phyloP scores from a whole-genome alignment of 2,329 filamentous ascomycete species.

The Diaporthe citri region DNA sequence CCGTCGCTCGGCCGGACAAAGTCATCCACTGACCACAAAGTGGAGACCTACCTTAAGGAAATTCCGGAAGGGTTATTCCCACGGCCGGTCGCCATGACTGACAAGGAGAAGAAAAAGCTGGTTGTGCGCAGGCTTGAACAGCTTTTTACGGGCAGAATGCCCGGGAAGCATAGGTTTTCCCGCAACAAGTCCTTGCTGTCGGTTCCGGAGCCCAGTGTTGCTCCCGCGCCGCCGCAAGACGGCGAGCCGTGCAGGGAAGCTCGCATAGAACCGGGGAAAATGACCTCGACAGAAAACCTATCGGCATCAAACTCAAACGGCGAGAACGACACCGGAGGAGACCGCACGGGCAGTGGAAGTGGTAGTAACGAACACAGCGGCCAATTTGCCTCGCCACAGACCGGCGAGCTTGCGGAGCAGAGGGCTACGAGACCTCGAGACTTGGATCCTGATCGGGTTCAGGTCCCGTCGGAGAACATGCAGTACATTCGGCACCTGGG shows the following conservation, averaged over 20 bases:
- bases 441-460: constrained; percentile 81
- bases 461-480: constrained; percentile 82
- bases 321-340: constrained; percentile 58
- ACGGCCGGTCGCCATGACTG: constrained; percentile 71
- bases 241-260: constrained; percentile 61
- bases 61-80: constrained; percentile 79
- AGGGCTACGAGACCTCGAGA: constrained; percentile 82
- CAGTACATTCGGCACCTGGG: constrained; percentile 83
- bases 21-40: constrained; percentile 66
- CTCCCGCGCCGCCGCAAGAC: constrained; percentile 35
- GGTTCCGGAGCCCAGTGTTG: constrained; percentile 14
- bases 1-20: constrained; percentile 54
- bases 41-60: constrained; percentile 78
- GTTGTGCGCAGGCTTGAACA: constrained; percentile 84
- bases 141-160: constrained; percentile 80
- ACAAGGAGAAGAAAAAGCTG: constrained; percentile 80
- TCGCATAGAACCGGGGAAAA: constrained; percentile 59
- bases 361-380: constrained; percentile 48
- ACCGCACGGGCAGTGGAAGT: constrained; percentile 46
- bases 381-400: constrained; percentile 57
- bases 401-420: constrained; percentile 70
- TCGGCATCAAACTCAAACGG: constrained; percentile 63
- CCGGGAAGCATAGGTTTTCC: constrained; percentile 44
- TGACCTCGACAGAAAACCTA: constrained; percentile 56
- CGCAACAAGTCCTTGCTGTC: constrained; percentile 17